A percentile compares a stretch with the other conserved stretches of the same genome.
phyloP scores from a whole-genome alignment of 371 early-diverging fungal genomes.

The Mucor velutinosus region DNA sequence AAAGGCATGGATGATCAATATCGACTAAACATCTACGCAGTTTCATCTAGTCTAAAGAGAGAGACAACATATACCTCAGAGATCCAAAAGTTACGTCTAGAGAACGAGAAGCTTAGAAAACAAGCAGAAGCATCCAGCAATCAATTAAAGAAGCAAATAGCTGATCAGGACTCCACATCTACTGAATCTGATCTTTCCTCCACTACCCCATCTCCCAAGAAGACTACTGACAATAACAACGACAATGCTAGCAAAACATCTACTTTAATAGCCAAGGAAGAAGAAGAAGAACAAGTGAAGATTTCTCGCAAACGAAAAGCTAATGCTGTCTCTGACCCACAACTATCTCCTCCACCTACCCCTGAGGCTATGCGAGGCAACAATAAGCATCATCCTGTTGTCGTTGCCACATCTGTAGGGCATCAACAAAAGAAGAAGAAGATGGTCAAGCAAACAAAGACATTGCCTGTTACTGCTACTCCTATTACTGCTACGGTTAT shows the following conservation, averaged over 20 bases:
- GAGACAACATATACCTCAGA: conserved; percentile 24
- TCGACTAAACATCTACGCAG: neutral
- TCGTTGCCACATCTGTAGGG: neutral
- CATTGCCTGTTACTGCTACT: neutral
- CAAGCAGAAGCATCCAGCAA: conserved; percentile 19
- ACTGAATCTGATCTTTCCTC: neutral
- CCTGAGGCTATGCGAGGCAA: conserved; percentile 15
- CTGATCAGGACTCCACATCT: neutral
- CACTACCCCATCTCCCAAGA: neutral
- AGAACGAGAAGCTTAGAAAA: conserved; percentile 25
- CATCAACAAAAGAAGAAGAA: conserved; percentile 19
- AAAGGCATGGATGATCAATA: neutral
- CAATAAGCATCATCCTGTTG: neutral
- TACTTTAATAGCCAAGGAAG: neutral
- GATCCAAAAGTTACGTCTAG: conserved; percentile 27
- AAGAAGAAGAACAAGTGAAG: neutral
- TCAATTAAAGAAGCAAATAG: conserved; percentile 3
- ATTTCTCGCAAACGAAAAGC: conserved; percentile 16
- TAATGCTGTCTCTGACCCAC: conserved; percentile 11
- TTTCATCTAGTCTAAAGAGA: conserved; percentile 26
- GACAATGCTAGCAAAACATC: neutral
- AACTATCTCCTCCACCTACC: conserved; percentile 28
- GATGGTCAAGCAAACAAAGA: conserved; percentile 18
- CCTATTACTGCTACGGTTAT: neutral
- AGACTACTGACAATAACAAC: neutral